Conservation (phyloP, 768 basidiomycete genomes). For the Termitomyces sp. region DNA sequence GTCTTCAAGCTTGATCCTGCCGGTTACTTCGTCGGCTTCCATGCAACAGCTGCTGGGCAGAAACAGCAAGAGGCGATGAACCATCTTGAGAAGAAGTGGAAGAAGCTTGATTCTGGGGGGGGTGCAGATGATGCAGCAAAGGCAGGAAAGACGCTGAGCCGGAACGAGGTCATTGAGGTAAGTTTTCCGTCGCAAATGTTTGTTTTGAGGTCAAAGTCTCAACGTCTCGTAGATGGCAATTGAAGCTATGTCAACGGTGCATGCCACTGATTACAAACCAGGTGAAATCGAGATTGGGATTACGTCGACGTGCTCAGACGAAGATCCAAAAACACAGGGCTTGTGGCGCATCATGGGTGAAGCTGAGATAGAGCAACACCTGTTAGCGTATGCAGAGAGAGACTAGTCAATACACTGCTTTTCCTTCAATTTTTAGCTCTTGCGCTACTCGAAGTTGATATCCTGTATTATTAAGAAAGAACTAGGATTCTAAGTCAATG, state of each 20-base stretch:
- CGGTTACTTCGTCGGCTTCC: conserved; percentile 97
- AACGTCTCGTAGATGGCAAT: conserved; percentile 71
- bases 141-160: conserved; percentile 68
- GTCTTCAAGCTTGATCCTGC: conserved; percentile 98
- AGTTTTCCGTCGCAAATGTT: conserved; percentile 16
- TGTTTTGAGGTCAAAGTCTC: background rate
- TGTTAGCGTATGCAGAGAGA: conserved; percentile 87
- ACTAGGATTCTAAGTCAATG: conserved; percentile 1
- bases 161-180: conserved; percentile 88
- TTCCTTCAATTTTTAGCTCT: background rate
- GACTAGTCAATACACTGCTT: conserved; percentile 43
- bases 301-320: conserved; percentile 71
- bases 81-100: conserved; percentile 98
- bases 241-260: conserved; percentile 89
- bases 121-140: conserved; percentile 76
- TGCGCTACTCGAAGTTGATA: background rate
- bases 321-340: conserved; percentile 66
- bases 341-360: conserved; percentile 77
- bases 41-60: conserved; percentile 92
- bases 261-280: conserved; percentile 94
- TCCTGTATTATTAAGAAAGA: conserved; percentile 4
- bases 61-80: conserved; percentile 99
- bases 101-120: conserved; percentile 76
- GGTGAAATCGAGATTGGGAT: conserved; percentile 96
- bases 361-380: conserved; percentile 70